These are phyloP conservation scores for Saussurea involucrata DNA, from an alignment of 129 eudicot genomes.

Conservation along the genomic window DNA sequence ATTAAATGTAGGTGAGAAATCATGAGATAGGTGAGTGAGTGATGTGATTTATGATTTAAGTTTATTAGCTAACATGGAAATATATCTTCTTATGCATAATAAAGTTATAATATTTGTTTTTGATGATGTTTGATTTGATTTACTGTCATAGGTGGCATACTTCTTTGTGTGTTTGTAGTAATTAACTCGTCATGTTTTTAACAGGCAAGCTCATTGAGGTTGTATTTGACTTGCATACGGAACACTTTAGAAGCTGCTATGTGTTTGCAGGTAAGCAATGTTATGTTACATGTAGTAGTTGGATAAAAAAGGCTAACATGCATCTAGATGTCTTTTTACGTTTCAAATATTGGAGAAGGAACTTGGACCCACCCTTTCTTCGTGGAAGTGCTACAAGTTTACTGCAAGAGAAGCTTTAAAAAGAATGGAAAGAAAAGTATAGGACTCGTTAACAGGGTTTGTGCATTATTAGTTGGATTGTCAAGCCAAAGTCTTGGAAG, in stretches of 20 bases:
- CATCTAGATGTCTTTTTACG: background rate
- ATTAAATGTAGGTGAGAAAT: background rate
- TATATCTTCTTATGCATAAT: background rate
- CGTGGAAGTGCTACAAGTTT: background rate
- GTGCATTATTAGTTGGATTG: conserved; percentile 3
- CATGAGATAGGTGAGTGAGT: background rate
- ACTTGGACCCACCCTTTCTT: background rate
- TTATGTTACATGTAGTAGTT: background rate
- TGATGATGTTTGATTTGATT: background rate
- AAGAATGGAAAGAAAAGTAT: background rate
- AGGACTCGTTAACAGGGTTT: background rate
- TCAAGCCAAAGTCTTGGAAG: background rate
- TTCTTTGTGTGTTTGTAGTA: background rate
- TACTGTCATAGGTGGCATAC: background rate
- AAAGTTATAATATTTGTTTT: background rate
- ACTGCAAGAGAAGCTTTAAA: background rate
- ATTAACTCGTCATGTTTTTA: conserved; percentile 9
- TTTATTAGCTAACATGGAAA: background rate
- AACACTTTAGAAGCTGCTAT: conserved; percentile 93
- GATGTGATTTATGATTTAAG: background rate
- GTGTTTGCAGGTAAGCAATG: conserved; percentile 57
- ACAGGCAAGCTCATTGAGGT: conserved; percentile 63
- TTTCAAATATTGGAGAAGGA: background rate
- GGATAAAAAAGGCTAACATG: background rate
- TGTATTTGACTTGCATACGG: conserved; percentile 78